Conservation (phyloP, 305 asterid species). For the Ilex paraguariensis region DNA sequence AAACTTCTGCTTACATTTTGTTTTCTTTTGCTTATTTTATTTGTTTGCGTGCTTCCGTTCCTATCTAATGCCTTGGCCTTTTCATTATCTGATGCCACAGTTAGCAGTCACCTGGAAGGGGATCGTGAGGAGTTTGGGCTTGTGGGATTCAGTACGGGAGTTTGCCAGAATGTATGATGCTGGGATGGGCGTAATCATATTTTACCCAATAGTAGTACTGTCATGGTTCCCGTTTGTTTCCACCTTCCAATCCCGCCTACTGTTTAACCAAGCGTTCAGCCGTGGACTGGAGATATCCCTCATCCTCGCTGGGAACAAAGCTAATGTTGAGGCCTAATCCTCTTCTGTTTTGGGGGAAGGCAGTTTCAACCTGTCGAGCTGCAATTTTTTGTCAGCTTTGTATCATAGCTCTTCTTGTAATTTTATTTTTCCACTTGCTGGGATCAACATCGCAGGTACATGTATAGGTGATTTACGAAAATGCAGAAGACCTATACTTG, state of each 20-base stretch:
- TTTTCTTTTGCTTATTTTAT: background rate
- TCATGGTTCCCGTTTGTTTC: conserved; percentile 99
- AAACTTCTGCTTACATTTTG: background rate
- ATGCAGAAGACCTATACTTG: too few species aligned
- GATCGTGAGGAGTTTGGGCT: conserved; percentile 70
- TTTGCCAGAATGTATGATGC: conserved; percentile 98
- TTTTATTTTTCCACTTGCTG: too few species aligned
- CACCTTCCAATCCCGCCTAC: conserved; percentile 96
- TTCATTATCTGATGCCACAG: conserved; percentile 26
- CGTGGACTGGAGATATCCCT: conserved; percentile 98
- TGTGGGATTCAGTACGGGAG: conserved; percentile 96
- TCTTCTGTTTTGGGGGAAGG: background rate
- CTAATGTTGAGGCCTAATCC: conserved; percentile 66
- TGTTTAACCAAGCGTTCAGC: conserved; percentile 98
- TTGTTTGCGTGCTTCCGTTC: background rate
- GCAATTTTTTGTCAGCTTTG: too few species aligned
- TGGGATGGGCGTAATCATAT: conserved; percentile 90
- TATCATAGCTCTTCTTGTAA: too few species aligned
- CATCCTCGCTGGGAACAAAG: conserved; percentile 99
- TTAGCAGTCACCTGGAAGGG: conserved; percentile 84
- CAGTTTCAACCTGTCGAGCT: too few species aligned
- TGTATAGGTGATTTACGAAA: too few species aligned
- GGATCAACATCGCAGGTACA: too few species aligned
- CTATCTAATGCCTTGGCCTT: background rate
- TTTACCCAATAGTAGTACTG: conserved; percentile 80